These are phyloP conservation scores for Geoglossum glabrum DNA, from an alignment of 495 filamentous ascomycete species.

Conservation along the genomic window DNA sequence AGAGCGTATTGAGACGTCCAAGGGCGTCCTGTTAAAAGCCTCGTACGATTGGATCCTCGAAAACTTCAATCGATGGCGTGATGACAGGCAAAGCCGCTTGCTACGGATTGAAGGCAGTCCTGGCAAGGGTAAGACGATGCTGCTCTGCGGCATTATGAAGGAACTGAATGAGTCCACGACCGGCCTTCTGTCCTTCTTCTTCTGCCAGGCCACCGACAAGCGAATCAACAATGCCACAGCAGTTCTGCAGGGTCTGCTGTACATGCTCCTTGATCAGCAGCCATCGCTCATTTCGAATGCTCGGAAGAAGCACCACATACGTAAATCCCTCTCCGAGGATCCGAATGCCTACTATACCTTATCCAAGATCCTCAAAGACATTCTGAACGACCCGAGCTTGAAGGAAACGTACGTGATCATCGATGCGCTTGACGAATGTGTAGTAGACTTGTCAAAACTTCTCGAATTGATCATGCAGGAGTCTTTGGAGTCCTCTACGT, in stretches of 20 bases:
- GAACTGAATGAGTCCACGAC: slow-evolving; percentile 13
- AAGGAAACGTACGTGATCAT: slow-evolving; percentile 18
- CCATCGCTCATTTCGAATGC: slow-evolving; percentile 18
- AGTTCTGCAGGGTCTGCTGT: slow-evolving; percentile 19
- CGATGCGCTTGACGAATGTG: slow-evolving; percentile 31
- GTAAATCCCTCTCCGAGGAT: slow-evolving; percentile 17
- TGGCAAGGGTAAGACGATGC: slow-evolving; percentile 16
- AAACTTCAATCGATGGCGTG: slow-evolving; percentile 20
- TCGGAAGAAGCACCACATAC: slow-evolving; percentile 13
- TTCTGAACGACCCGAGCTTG: slow-evolving; percentile 17
- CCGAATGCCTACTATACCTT: slow-evolving; percentile 14
- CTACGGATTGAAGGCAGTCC: slow-evolving; percentile 28
- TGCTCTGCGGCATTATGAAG: slow-evolving; percentile 24
- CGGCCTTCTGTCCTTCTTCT: slow-evolving; percentile 23
- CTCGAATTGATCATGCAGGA: slow-evolving; percentile 17
- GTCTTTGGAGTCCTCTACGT: not conserved
- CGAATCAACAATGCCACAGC: slow-evolving; percentile 17
- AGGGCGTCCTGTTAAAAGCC: slow-evolving; percentile 22
- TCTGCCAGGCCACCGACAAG: slow-evolving; percentile 22
- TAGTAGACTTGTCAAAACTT: slow-evolving; percentile 12
- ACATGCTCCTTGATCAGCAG: slow-evolving; percentile 17
- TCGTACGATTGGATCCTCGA: slow-evolving; percentile 25
- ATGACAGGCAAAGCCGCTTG: slow-evolving; percentile 13
- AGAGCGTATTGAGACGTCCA: slow-evolving; percentile 18
- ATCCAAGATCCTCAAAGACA: slow-evolving; percentile 14